Evolutionary conservation across 2,329 filamentous ascomycete genomes (phyloP).

Genomic region (Hypoxylon sp.): DNA sequence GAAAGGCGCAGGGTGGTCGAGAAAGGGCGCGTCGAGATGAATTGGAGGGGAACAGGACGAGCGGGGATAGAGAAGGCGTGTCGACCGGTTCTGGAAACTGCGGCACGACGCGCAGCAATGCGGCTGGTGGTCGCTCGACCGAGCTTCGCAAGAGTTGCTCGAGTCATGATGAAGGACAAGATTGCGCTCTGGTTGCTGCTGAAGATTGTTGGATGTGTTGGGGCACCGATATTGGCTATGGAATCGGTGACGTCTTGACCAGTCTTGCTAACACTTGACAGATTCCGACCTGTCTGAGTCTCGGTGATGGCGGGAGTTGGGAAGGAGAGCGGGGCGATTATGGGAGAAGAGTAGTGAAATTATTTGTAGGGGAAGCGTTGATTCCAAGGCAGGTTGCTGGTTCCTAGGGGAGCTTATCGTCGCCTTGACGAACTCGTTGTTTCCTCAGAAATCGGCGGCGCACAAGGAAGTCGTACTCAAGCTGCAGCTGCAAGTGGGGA

Average conservation of each 20-base stretch:
- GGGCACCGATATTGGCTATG: neutral
- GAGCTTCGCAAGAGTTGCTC: slow-evolving; percentile 53
- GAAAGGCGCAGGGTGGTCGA: slow-evolving; percentile 56
- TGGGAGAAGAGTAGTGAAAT: neutral
- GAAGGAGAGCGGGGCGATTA: neutral
- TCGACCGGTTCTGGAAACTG: slow-evolving; percentile 43
- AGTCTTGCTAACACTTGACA: neutral
- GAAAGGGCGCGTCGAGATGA: slow-evolving; percentile 32
- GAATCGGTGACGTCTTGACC: neutral
- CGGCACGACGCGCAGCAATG: slow-evolving; percentile 40
- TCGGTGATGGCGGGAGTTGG: neutral
- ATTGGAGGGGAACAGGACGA: slow-evolving; percentile 8
- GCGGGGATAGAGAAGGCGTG: slow-evolving; percentile 36
- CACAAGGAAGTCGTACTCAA: neutral
- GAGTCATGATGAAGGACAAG: slow-evolving; percentile 48
- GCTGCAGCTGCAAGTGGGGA: neutral
- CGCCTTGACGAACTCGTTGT: neutral
- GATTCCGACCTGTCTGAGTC: neutral
- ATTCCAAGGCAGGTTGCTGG: neutral
- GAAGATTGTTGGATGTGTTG: too few species aligned
- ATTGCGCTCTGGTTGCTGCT: neutral
- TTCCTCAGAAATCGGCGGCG: neutral
- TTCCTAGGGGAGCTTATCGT: neutral
- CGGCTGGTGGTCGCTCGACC: slow-evolving; percentile 55
- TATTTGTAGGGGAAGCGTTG: neutral